Conservation (phyloP, 179 eudicot genomes). For the Corrigiola litoralis region DNA sequence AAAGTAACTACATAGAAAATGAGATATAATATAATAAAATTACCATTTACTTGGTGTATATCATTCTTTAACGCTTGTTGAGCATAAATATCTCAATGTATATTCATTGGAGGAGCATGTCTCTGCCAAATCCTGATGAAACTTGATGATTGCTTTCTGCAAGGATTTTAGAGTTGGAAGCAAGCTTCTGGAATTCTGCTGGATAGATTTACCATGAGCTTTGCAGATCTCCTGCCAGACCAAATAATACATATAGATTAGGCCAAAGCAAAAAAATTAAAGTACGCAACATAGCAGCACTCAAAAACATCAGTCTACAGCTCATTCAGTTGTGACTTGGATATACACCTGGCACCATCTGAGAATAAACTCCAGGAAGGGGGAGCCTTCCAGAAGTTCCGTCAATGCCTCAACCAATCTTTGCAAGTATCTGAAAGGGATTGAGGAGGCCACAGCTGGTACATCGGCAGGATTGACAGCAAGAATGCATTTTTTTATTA, state of each 20-base stretch:
- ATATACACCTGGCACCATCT: conserved; percentile 84
- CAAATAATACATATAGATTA: not conserved
- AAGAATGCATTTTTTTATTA: conserved; percentile 69
- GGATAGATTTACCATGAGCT: conserved; percentile 72
- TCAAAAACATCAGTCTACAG: not conserved
- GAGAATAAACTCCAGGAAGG: conserved; percentile 83
- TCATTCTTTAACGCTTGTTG: conserved; percentile 44
- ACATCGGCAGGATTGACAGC: conserved; percentile 66
- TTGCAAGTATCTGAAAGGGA: conserved; percentile 74
- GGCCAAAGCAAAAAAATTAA: not conserved
- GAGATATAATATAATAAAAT: not conserved
- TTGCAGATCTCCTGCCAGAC: conserved; percentile 74
- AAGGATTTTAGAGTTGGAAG: conserved; percentile 84
- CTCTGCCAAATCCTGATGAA: conserved; percentile 91
- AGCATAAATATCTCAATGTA: conserved; percentile 70
- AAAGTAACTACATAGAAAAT: not conserved
- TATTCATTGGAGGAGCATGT: conserved; percentile 94
- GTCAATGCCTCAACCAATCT: conserved; percentile 83
- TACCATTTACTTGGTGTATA: conserved; percentile 7
- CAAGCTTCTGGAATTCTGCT: conserved; percentile 70
- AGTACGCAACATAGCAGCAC: no score
- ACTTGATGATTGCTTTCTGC: conserved; percentile 77
- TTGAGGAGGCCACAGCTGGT: conserved; percentile 68
- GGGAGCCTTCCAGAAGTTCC: conserved; percentile 74
- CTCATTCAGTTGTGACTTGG: not conserved